Evolutionary conservation across 2,329 filamentous ascomycete genomes (phyloP).

Genomic region (Colletotrichum liaoningense): DNA sequence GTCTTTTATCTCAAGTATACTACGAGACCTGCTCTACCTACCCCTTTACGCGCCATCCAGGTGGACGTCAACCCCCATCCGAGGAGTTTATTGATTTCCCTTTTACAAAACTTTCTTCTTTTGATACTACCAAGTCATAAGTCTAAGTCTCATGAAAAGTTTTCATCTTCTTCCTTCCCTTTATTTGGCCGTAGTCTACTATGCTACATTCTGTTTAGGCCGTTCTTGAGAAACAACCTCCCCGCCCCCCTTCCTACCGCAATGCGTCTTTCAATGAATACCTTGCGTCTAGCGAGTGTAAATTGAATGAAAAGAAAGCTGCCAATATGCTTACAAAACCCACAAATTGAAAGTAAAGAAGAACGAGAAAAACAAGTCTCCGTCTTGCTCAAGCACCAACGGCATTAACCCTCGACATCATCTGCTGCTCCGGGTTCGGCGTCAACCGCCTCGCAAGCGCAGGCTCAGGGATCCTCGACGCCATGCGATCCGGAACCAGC

Average conservation of each 20-base stretch:
- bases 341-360: too few relatives aligned
- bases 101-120: not conserved
- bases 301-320: too few relatives aligned
- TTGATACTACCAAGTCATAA: not conserved
- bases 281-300: slow-evolving; percentile 18
- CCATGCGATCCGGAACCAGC: slow-evolving; percentile 62
- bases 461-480: slow-evolving; percentile 56
- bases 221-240: too few relatives aligned
- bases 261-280: not conserved
- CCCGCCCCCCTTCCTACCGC: too few relatives aligned
- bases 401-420: slow-evolving; percentile 42
- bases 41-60: not conserved
- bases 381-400: slow-evolving; percentile 39
- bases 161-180: not conserved
- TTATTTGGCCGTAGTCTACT: slow-evolving; percentile 9
- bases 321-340: not conserved
- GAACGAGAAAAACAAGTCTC: not conserved
- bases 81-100: not conserved
- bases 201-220: slow-evolving; percentile 14
- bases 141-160: not conserved
- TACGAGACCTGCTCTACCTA: not conserved
- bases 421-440: slow-evolving; percentile 60
- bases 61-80: not conserved
- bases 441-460: slow-evolving; percentile 56
- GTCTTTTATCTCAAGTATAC: not conserved